A percentile compares a stretch with the other conserved stretches of the same genome.
Conservation (phyloP, 306 rosid species). For the Arachis stenosperma region DNA sequence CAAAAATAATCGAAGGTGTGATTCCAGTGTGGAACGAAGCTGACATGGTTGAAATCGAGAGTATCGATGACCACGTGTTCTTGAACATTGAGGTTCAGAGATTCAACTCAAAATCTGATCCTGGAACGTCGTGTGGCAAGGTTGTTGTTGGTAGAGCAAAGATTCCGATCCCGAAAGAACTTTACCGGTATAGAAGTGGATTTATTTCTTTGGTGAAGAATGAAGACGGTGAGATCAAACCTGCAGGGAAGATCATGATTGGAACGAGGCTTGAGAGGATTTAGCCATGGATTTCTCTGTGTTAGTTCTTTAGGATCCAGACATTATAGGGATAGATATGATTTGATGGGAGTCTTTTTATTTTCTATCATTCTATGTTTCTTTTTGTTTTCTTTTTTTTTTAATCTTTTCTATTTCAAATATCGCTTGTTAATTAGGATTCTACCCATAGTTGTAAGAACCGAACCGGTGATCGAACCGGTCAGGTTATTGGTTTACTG, state of each 20-base stretch:
- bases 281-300: too few relatives aligned
- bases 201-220: background rate
- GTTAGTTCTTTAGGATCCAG: too few relatives aligned
- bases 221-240: background rate
- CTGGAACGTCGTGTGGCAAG: constrained; percentile 8
- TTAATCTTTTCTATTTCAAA: too few relatives aligned
- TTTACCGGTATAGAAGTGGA: background rate
- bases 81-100: constrained; percentile 31
- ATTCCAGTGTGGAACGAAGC: background rate
- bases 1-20: background rate
- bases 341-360: too few relatives aligned
- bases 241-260: background rate
- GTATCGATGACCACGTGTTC: background rate
- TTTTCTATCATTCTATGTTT: too few relatives aligned
- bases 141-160: constrained; percentile 30
- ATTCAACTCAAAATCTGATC: background rate
- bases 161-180: background rate
- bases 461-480: too few relatives aligned
- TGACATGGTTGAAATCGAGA: background rate
- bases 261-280: constrained; percentile 6
- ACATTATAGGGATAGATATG: background rate
- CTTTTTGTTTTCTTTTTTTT: too few relatives aligned
- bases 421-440: too few relatives aligned
- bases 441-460: too few relatives aligned
- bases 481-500: too few relatives aligned